Base-by-base conservation (phyloP, 2,329 filamentous ascomycete species). In the Didymosphaeria variabile region DNA sequence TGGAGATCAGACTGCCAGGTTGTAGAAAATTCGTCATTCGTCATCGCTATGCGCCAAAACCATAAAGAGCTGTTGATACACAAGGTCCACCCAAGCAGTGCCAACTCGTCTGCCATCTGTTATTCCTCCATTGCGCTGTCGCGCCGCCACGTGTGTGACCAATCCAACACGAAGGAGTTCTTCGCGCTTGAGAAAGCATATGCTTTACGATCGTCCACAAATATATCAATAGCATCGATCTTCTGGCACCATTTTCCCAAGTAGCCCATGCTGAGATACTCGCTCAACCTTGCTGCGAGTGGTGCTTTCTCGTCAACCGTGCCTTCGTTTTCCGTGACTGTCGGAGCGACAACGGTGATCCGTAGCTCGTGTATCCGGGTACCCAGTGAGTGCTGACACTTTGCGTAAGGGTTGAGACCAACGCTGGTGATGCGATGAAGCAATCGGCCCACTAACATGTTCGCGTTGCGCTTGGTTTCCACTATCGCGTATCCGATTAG, bases 391-490 rank as follows among this genome's bases (percentile, higher is more conserved):
- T 38, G 23, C 5, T 31, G 45, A 19, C 29, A 29, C 31, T 56
- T 56, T 31, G 31, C 32, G 15, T 56, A 56, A 36, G 54, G 54
- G 44, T 42, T 56, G 29, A 56, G 31, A 31, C 54, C 54, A 17
- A 49, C 23, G 45, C 31, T 56, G 54, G 21, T 49, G 29, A 56
- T 56, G 19, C 54, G 54, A n/a, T 49, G 54, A 19, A 56, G 54
- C 31, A 56, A 31, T 29, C 42, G 29, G 15, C 32, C 54, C 19
- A 56, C 19, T 1, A 32, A 49, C 13, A 38, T 15, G 19, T 56
- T 49, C 13, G 54, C 54, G 12, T 55, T 55, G 38, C 52, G 52
- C 29, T 55, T 55, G 6, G 45, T 21, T 1, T 17, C 26, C 26
- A 55, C 52, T 55, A 55, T 44, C 5, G 3, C 51, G 23, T 19